phyloP scores from a whole-genome alignment of 352 stramenopile genomes.

The Globisporangium recalcitrans region DNA sequence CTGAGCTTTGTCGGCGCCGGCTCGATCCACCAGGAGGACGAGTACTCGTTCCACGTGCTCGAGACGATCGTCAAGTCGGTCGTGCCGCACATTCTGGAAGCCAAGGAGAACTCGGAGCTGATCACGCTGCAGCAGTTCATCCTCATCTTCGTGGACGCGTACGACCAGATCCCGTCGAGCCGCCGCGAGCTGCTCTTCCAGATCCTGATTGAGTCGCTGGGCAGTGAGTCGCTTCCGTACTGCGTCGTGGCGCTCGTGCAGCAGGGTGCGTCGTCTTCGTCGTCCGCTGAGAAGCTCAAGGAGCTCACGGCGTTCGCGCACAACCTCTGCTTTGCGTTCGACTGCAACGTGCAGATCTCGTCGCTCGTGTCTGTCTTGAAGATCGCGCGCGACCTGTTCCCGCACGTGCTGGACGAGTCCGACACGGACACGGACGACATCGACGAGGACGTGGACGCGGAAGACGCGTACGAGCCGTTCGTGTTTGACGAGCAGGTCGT shows the following conservation, averaged over 20 bases:
- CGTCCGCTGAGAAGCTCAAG: constrained; percentile 25
- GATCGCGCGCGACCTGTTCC: constrained; percentile 55
- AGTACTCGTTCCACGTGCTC: constrained; percentile 86
- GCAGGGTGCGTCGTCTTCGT: constrained; percentile 21
- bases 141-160: constrained; percentile 68
- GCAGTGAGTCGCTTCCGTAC: constrained; percentile 44
- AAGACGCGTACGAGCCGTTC: constrained; percentile 45
- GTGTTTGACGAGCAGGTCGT: constrained; percentile 30
- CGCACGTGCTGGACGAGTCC: constrained; percentile 61
- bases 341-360: constrained; percentile 51
- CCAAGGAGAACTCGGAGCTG: constrained; percentile 6
- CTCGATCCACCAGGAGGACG: constrained; percentile 69
- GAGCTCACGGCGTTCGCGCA: constrained; percentile 68
- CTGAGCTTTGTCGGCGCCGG: constrained; percentile 54
- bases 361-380: constrained; percentile 54
- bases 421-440: constrained; percentile 69
- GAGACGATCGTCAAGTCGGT: constrained; percentile 80
- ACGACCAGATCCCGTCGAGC: constrained; percentile 52
- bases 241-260: constrained; percentile 55
- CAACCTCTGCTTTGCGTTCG: constrained; percentile 51
- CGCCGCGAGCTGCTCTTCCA: constrained; percentile 61
- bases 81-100: constrained; percentile 64
- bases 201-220: constrained; percentile 55
- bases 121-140: constrained; percentile 78
- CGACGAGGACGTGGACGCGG: constrained; percentile 43